Evolutionary conservation across 2,329 filamentous ascomycete species (phyloP).

Genomic region (Ophiostoma quercus): DNA sequence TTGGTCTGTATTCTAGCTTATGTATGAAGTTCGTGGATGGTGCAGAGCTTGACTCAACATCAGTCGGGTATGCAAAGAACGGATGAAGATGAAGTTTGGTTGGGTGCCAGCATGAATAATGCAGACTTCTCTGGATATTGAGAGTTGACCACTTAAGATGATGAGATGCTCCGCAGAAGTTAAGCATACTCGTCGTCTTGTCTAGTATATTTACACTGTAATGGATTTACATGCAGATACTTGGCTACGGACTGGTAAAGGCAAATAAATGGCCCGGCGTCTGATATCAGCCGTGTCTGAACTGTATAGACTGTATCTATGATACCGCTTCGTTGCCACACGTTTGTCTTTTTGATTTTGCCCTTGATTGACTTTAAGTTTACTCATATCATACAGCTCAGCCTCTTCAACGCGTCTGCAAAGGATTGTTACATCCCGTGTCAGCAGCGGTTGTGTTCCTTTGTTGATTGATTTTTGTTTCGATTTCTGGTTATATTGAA

Average conservation of each 20-base stretch:
- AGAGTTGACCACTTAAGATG: no score
- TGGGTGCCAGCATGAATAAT: no score
- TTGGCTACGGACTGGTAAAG: not conserved
- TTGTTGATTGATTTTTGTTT: no score
- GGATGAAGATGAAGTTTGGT: no score
- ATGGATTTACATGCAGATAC: not conserved
- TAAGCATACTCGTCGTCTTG: not conserved
- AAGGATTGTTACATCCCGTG: slow-evolving; percentile 26
- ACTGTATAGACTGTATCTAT: not conserved
- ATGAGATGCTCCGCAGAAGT: not conserved
- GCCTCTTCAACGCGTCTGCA: slow-evolving; percentile 17
- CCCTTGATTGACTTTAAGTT: not conserved
- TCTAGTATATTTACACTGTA: not conserved
- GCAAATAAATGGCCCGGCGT: not conserved
- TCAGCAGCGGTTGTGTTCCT: slow-evolving; percentile 2
- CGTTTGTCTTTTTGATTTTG: not conserved
- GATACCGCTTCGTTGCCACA: slow-evolving; percentile 3
- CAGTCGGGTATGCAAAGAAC: no score
- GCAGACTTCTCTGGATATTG: no score
- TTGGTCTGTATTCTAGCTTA: no score
- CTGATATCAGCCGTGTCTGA: not conserved
- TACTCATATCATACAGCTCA: slow-evolving; percentile 10
- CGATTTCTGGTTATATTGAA: not conserved
- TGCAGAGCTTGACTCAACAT: no score
- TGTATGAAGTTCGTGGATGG: no score